phyloP scores from a whole-genome alignment of 2,329 filamentous ascomycete species.

The Fusarium decemcellulare region DNA sequence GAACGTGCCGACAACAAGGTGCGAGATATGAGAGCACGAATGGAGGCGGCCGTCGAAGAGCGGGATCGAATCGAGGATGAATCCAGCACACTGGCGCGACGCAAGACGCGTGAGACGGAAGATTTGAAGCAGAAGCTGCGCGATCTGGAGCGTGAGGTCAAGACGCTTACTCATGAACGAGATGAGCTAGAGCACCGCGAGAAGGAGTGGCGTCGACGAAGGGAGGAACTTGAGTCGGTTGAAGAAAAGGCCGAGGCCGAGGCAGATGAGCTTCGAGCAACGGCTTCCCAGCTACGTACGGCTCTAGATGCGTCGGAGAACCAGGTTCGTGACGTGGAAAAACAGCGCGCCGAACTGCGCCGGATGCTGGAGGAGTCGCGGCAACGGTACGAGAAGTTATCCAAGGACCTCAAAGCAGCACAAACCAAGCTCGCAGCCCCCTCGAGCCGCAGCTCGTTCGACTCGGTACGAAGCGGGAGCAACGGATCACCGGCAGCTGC shows the following conservation, averaged over 20 bases:
- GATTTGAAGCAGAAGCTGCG: slow-evolving; percentile 85
- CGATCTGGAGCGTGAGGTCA: slow-evolving; percentile 84
- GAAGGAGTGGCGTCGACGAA: slow-evolving; percentile 79
- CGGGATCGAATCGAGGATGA: slow-evolving; percentile 94
- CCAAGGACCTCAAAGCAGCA: slow-evolving; percentile 73
- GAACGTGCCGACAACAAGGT: slow-evolving; percentile 84
- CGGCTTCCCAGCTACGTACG: slow-evolving; percentile 83
- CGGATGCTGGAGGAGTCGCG: slow-evolving; percentile 84
- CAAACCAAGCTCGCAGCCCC: slow-evolving; percentile 64
- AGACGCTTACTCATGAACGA: slow-evolving; percentile 79
- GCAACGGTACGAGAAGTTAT: slow-evolving; percentile 82
- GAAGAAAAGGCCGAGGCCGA: slow-evolving; percentile 80
- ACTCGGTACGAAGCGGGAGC: slow-evolving; percentile 54
- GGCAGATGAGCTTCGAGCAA: slow-evolving; percentile 79
- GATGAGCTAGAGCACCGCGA: slow-evolving; percentile 83
- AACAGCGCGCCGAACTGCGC: slow-evolving; percentile 82
- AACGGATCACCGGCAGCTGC: slow-evolving; percentile 46
- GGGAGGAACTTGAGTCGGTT: slow-evolving; percentile 81
- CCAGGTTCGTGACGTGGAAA: slow-evolving; percentile 86
- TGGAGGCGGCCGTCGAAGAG: slow-evolving; percentile 94
- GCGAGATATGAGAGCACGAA: slow-evolving; percentile 88
- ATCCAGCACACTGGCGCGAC: slow-evolving; percentile 81
- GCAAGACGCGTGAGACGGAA: slow-evolving; percentile 86
- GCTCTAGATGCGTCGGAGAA: slow-evolving; percentile 90
- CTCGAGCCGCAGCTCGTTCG: slow-evolving; percentile 60